Base-by-base conservation (phyloP, 208 protist genomes). In the Balamuthia mandrillaris region DNA sequence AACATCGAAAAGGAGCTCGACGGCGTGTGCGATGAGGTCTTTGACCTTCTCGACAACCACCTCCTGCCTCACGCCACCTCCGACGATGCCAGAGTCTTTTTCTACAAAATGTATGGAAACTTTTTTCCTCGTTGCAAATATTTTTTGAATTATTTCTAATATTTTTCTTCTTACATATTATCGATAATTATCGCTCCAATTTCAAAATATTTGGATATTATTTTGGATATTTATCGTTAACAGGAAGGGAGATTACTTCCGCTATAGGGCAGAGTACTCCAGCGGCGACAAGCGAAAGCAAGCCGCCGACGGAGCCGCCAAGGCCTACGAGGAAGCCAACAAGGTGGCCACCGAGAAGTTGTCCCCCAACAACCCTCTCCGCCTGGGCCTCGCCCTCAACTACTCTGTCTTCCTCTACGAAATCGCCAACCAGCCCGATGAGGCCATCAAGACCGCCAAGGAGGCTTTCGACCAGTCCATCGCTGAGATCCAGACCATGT, bases 351-450 rank as follows among this genome's bases (percentile, higher is more conserved):
- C 60, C 4, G 68, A 31, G 18, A 87, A 95, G 79, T 86, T 96
- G 7, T 60, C 89, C 47, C 92, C 98, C 35, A 99, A 98, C 33
- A 95, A 98, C 86, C 98, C 98, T 42, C 98, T 99, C 87, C 96
- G 98, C 81, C 96, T 99, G 31, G 98, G 98, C 78, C 97, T 99
- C 49, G 98, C 97, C 16, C 95, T 99, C 31, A 99, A 99, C 95
- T 99, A 99, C 91, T 98, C 97, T 51, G 98, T 99, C 49, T 99
- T 99, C 91, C 99, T 99, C 90, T 99, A 99, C 92, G 98, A 99
- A 92, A 99, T 99, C 88, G 89, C 98, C 27, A 98, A 98, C 85
- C 94, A 93, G 56, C 96, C 96, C 41, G 96, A 98, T 12, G 29
- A 75, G 24, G 94, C 94, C 45, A 94, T 91, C 78, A 41, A 93